These are phyloP conservation scores for Penicillium sclerotiorum DNA, from an alignment of 2,329 filamentous ascomycete genomes.

Conservation along the genomic window DNA sequence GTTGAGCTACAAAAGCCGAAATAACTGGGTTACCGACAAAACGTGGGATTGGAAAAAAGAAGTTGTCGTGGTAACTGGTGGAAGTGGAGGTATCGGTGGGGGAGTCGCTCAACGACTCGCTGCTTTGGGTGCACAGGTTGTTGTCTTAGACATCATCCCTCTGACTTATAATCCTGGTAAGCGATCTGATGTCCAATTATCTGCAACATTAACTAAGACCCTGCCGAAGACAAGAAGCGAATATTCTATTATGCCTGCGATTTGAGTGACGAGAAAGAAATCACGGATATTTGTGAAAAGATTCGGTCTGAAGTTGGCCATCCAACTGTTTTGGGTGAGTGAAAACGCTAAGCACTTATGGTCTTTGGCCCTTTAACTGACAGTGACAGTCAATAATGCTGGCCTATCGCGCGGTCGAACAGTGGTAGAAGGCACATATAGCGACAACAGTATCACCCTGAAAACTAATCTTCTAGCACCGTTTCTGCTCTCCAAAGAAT, in stretches of 20 bases:
- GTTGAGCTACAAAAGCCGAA: not conserved
- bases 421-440: not conserved
- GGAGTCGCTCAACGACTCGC: conserved; percentile 3
- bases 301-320: not conserved
- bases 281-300: not conserved
- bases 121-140: conserved; percentile 1
- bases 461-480: conserved; percentile 25
- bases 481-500: conserved; percentile 24
- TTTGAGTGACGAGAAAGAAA: not conserved
- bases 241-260: not conserved
- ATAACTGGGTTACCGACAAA: not conserved
- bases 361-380: no score
- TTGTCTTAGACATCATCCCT: conserved; percentile 12
- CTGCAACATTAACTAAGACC: not conserved
- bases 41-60: conserved; percentile 12
- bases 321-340: not conserved
- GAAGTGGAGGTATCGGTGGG: conserved; percentile 9
- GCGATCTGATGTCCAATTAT: not conserved
- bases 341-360: no score
- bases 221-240: not conserved
- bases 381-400: not conserved
- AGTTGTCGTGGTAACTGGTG: conserved; percentile 9
- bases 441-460: conserved; percentile 24
- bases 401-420: not conserved
- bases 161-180: conserved; percentile 7